Evolutionary conservation across 768 basidiomycete species (phyloP).

Genomic region (Clathrus columnatus): DNA sequence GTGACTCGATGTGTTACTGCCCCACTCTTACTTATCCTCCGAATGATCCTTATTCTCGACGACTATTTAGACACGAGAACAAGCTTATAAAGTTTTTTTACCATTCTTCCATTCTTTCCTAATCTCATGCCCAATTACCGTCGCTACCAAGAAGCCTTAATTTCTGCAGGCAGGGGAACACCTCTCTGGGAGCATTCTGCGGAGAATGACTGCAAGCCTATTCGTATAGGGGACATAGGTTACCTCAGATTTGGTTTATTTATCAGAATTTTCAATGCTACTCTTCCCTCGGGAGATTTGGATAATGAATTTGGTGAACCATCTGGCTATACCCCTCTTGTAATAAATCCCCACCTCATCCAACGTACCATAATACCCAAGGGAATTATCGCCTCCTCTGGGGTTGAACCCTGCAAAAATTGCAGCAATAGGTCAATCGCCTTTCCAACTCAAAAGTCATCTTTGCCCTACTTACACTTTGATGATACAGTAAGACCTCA

Average conservation of each 20-base stretch:
- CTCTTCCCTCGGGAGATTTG: slow-evolving; percentile 6
- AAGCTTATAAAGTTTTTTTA: too few relatives aligned
- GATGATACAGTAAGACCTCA: neutral
- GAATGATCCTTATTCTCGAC: too few relatives aligned
- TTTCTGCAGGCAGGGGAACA: slow-evolving; percentile 2
- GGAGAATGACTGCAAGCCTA: neutral
- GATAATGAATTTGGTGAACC: slow-evolving; percentile 8
- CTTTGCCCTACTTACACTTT: neutral
- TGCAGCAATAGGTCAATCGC: neutral
- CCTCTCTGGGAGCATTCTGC: slow-evolving; percentile 1
- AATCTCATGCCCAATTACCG: slow-evolving; percentile 5
- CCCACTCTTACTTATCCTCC: too few relatives aligned
- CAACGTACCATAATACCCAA: neutral
- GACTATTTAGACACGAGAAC: too few relatives aligned
- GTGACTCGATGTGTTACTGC: too few relatives aligned
- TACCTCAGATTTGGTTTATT: slow-evolving; percentile 12
- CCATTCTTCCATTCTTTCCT: too few relatives aligned
- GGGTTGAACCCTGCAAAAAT: neutral
- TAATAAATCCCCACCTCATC: neutral
- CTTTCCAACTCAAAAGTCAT: neutral
- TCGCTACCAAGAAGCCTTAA: neutral
- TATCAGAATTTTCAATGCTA: slow-evolving; percentile 14
- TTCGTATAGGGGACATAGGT: slow-evolving; percentile 10
- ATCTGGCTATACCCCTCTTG: neutral
- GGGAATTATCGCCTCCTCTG: slow-evolving; percentile 2